Evolutionary conservation across 106 monocot species (phyloP), one percentile per base, ranked within the genome.

Genomic region (Acorus calamus): DNA sequence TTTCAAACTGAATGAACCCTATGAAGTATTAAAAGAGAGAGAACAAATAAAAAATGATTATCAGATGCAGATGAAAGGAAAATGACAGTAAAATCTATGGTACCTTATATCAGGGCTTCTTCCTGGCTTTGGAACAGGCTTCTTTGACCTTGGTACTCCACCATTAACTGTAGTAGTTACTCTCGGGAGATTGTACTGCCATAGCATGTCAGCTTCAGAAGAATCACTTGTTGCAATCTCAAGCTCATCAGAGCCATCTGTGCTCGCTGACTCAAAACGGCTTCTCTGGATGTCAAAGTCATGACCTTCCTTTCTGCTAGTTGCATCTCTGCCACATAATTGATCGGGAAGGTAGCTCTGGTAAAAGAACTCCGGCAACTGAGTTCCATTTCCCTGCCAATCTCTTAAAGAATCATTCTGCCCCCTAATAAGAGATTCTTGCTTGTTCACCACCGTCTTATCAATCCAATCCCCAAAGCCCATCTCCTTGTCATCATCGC

Each of bases 151-250:
- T 61, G 84, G 81, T 3, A 68, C 80, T 59, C 75, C 66, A 4
- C 73, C 66, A 45, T 61, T 87, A 4, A 49, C 49, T 8, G 49
- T 44, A 52, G 42, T 64, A 55, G 62, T 75, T 59, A 57, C 60
- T 59, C 76, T 79, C 12, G 79, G 75, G 7, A 65, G 41, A 80
- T 76, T 83, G 66, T 62, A 80, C 46, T 80, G 89, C 84, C 83
- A 89, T 11, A 79, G 62, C 52, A 74, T 7, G 63, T 89, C 94
- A 62, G 84, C 79, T 71, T 94, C 94, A 2, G 84, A 94, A 56
- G 94, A 89, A 78, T 89, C 89, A 64, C 86, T 89, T 53, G 94
- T 94, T 53, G 81, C 79, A 41, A 81, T 53, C 53, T 93, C 93
- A 9, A 77, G 63, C 49, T 85, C 93, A 75, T 89, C 85, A 0